These are phyloP conservation scores for Botrytis deweyae DNA, from an alignment of 2,329 filamentous ascomycete species.

Conservation along the genomic window DNA sequence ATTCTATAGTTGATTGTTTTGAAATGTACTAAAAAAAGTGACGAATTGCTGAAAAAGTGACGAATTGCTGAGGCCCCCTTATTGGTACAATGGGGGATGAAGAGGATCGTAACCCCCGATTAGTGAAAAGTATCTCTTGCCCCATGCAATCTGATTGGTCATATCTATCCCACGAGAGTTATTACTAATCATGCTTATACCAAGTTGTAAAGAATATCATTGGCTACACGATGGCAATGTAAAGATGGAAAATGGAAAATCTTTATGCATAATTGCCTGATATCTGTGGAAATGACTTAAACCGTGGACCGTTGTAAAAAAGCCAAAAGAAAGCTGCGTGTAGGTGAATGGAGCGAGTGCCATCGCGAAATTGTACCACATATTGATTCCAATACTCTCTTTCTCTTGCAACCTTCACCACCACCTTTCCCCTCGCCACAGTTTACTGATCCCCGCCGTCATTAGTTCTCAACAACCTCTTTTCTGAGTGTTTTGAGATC, in stretches of 20 bases:
- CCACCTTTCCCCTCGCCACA: background rate
- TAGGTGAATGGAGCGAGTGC: background rate
- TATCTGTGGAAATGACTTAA: background rate
- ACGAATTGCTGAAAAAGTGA: no score
- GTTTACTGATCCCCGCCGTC: background rate
- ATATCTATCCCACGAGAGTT: fast-evolving
- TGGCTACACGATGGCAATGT: background rate
- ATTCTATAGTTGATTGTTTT: no score
- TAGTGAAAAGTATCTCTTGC: background rate
- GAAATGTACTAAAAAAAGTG: no score
- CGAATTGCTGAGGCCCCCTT: no score
- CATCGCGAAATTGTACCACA: conserved; percentile 11
- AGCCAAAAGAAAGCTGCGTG: conserved; percentile 4
- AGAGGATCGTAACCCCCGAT: no score
- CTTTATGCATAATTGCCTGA: conserved; percentile 18
- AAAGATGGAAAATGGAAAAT: background rate
- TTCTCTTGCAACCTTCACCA: background rate
- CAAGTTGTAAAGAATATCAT: background rate
- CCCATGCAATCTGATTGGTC: background rate
- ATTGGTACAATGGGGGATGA: no score
- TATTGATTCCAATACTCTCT: background rate
- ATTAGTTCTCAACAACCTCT: conserved; percentile 21
- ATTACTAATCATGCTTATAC: background rate
- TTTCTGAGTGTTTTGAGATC: conserved; percentile 21
- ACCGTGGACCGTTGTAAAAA: conserved; percentile 10